Evolutionary conservation across 2,329 filamentous ascomycete species (phyloP).

Genomic region (Arthroderma sp.): DNA sequence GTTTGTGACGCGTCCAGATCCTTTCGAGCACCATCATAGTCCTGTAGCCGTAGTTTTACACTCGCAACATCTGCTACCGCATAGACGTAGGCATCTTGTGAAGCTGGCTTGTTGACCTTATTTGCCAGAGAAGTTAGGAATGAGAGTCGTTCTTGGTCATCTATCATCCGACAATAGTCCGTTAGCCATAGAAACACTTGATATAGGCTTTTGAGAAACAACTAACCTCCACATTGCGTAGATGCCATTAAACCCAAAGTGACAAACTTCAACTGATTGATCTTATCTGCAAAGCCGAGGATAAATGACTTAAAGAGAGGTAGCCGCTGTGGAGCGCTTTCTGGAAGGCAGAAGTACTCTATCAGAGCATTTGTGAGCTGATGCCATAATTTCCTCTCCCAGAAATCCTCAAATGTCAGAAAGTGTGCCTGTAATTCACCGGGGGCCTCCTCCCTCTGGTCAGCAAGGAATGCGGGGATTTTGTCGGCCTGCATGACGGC

Average conservation of each 20-base stretch:
- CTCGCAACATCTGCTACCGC: slow-evolving; percentile 80
- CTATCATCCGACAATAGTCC: slow-evolving; percentile 3
- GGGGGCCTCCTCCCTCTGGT: slow-evolving; percentile 77
- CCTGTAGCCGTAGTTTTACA: slow-evolving; percentile 67
- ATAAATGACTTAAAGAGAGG: slow-evolving; percentile 90
- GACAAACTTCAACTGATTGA: slow-evolving; percentile 97
- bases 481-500: slow-evolving; percentile 65
- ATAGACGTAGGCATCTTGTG: slow-evolving; percentile 92
- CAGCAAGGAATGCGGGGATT: slow-evolving; percentile 81
- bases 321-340: slow-evolving; percentile 73
- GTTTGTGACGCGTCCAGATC: slow-evolving; percentile 78
- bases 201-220: background rate
- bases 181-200: background rate
- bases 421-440: slow-evolving; percentile 79
- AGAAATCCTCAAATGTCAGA: slow-evolving; percentile 86
- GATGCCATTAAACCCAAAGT: slow-evolving; percentile 78
- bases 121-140: slow-evolving; percentile 75
- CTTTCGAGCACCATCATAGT: slow-evolving; percentile 70
- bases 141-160: slow-evolving; percentile 63
- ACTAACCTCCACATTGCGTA: slow-evolving; percentile 50
- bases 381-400: slow-evolving; percentile 99
- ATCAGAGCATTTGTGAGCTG: slow-evolving; percentile 85
- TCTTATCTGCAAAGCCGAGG: slow-evolving; percentile 91
- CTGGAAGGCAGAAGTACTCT: slow-evolving; percentile 71
- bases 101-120: slow-evolving; percentile 82